A percentile compares a stretch with the other conserved stretches of the same genome.
These are phyloP conservation scores for Dorcoceras hygrometricum DNA, from an alignment of 257 asterid species.

Conservation along the genomic window DNA sequence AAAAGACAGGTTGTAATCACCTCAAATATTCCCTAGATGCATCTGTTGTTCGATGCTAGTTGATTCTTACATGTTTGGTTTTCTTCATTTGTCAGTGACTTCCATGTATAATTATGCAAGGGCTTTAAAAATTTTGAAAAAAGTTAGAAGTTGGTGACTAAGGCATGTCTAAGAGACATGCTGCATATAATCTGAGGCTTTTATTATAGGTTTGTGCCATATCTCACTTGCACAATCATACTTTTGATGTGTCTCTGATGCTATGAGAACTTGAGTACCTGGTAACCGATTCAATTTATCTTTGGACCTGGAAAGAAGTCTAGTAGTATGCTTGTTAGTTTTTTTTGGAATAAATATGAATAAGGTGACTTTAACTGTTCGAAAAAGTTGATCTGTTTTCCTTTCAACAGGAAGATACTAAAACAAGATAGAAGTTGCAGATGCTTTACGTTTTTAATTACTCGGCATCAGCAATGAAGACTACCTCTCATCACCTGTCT, in stretches of 20 bases:
- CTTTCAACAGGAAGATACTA: constrained; percentile 65
- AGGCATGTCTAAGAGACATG: neutral
- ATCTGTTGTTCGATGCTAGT: neutral
- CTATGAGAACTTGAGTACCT: neutral
- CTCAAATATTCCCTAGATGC: neutral
- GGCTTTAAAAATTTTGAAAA: neutral
- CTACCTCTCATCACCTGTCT: constrained; percentile 78
- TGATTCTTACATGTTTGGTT: neutral
- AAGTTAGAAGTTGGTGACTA: neutral
- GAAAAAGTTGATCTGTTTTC: neutral
- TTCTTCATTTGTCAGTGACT: neutral
- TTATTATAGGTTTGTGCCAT: no score
- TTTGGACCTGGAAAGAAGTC: neutral
- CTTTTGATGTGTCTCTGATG: neutral
- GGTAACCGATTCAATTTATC: neutral
- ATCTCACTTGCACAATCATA: no score
- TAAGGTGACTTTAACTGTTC: neutral
- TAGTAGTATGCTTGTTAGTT: no score
- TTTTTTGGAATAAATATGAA: neutral
- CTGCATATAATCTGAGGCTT: neutral
- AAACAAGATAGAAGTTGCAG: constrained; percentile 91
- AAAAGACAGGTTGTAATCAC: constrained; percentile 64
- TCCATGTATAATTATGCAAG: neutral
- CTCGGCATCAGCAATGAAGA: constrained; percentile 82
- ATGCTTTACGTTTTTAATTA: constrained; percentile 87